Evolutionary conservation across 2,329 filamentous ascomycete genomes (phyloP), one percentile per base, ranked within the genome.

Genomic region (Erysiphe pulchra): DNA sequence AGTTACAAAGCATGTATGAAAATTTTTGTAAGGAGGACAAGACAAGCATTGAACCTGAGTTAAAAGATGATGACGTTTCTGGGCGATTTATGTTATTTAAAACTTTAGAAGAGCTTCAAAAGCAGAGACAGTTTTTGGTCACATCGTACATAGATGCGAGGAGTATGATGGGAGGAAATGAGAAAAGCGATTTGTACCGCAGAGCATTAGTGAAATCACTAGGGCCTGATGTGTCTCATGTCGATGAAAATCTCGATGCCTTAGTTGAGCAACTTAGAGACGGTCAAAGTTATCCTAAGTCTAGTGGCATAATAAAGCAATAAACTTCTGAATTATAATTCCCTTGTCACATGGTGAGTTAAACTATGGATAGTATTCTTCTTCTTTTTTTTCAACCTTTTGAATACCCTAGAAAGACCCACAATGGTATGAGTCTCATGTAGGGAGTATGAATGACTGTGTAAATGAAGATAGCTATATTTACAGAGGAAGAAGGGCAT

Each of bases 141-240:
- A 68, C 74, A 44, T 77, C 77, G 12, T 64, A 82, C 41, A 72
- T 71, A 40, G 69, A 75, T 50, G 76, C 80, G 10, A 80, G 80
- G 41, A 75, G 77, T 37, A 69, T 75, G 50, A 75, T 80, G 11
- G 80, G 80, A 38, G 74, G 77, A 34, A 75, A 77, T 33, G 77
- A 82, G 58, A 75, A 76, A 57, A 80, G 80, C 51, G 76, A 77
- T 52, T 74, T 77, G 57, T 87, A 86, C 59, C 69, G 78, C 37
- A 48, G 48, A 47, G 47, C 54, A 2, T 50, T 55, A 33, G 45
- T 47, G 6, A 51, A 50, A 18, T 47, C 47, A 28, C 38, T 53
- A 12, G 53, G 49, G 28, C 45, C 46, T 65, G 67, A 40, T 75
- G 73, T 54, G 60, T 76, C 44, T 69, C 74, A 55, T 16, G 53